Conservation (phyloP, 78 protist species). For the Anaeramoeba ignava region DNA sequence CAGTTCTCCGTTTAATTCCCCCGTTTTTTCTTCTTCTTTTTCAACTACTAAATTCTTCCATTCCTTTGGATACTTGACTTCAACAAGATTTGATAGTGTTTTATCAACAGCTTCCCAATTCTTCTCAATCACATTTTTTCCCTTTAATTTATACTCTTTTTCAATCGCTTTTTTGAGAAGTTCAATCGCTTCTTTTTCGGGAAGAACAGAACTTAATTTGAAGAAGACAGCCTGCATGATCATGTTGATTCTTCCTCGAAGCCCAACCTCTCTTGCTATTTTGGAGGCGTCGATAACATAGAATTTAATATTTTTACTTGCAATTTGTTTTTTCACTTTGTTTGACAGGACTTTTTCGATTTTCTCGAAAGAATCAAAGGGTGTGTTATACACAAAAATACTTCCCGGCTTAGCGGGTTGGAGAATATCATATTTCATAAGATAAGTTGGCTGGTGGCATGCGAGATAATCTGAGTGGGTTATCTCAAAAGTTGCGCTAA, state of each 20-base stretch:
- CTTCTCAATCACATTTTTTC: constrained; percentile 33
- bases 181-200: constrained; percentile 37
- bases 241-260: constrained; percentile 59
- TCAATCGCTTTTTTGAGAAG: constrained; percentile 31
- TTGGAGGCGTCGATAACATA: constrained; percentile 42
- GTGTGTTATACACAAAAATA: constrained; percentile 36
- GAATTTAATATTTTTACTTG: constrained; percentile 28
- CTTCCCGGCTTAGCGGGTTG: constrained; percentile 13
- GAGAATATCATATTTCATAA: constrained; percentile 23
- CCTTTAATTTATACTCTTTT: constrained; percentile 37
- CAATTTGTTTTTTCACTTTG: constrained; percentile 13
- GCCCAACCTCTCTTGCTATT: constrained; percentile 29
- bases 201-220: constrained; percentile 30
- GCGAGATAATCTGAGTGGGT: constrained; percentile 48
- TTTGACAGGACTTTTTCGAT: constrained; percentile 23
- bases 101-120: constrained; percentile 33
- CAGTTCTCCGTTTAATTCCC: too few species aligned
- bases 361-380: constrained; percentile 15
- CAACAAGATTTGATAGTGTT: constrained; percentile 12
- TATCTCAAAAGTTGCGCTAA: constrained; percentile 33
- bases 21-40: too few species aligned
- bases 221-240: constrained; percentile 47
- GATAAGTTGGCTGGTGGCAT: constrained; percentile 46
- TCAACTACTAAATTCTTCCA: constrained; percentile 20
- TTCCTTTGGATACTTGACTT: background rate